Conservation (phyloP, 2,329 filamentous ascomycete genomes). For the Decorospora gaudefroyi region DNA sequence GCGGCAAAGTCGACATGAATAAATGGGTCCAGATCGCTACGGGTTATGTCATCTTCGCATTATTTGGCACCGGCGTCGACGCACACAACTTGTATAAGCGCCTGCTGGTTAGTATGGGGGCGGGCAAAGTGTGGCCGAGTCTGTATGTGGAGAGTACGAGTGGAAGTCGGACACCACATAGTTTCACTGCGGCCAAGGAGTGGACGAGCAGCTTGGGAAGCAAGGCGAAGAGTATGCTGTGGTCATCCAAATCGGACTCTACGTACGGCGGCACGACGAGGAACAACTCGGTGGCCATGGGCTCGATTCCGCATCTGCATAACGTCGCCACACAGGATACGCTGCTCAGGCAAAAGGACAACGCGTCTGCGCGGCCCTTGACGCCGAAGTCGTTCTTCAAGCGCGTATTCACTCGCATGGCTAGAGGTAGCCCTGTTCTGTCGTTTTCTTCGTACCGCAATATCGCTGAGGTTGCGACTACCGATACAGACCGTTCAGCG, state of each 20-base stretch:
- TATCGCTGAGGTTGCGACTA: constrained; percentile 1
- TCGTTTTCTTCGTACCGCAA: constrained; percentile 24
- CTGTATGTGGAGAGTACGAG: constrained; percentile 28
- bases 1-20: constrained; percentile 56
- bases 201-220: constrained; percentile 26
- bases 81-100: constrained; percentile 49
- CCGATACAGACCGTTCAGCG: not conserved
- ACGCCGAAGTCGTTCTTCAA: constrained; percentile 22
- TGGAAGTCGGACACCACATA: constrained; percentile 19
- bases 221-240: constrained; percentile 35
- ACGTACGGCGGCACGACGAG: constrained; percentile 21
- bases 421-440: constrained; percentile 15
- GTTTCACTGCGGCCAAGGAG: constrained; percentile 18
- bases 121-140: constrained; percentile 40
- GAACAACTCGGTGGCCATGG: constrained; percentile 17
- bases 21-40: constrained; percentile 62
- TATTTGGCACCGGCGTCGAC: constrained; percentile 68
- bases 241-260: constrained; percentile 22
- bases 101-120: constrained; percentile 29
- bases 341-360: constrained; percentile 3
- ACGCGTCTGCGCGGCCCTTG: not conserved
- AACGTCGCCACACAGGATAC: constrained; percentile 17
- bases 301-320: constrained; percentile 1
- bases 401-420: constrained; percentile 23
- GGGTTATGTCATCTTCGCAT: constrained; percentile 62